Evolutionary conservation across 2,329 filamentous ascomycete genomes (phyloP), one percentile per base, ranked within the genome.

Genomic region (Xylariaceae sp.): DNA sequence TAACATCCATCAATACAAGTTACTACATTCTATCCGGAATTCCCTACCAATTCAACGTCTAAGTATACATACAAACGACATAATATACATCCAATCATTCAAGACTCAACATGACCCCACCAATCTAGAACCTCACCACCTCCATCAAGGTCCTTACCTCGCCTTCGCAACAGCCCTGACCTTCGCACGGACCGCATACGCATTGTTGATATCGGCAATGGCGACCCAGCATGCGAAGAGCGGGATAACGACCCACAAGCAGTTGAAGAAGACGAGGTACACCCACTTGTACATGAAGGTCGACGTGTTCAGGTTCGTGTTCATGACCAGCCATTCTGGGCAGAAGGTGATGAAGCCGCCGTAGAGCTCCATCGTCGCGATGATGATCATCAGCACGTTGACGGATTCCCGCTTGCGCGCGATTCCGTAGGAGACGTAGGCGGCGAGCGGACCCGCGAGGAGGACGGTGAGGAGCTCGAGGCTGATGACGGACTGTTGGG

Each of bases 281-380:
- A 88, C 76, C 85, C 85, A 88, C 63, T 81, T 74, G 67, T 86
- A 86, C 83, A 88, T 86, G 66, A 83, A 87, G 73, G 88, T 88
- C 74, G 79, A 84, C 15, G 78, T 78, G 70, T 88, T 83, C 60
- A 88, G 80, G 68, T 86, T 87, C 64, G 79, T 69, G 69, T 80
- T 88, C 55, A 79, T 80, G 1, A 79, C 82, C 10, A 88, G 74
- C 86, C 86, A 88, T 73, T 88, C 86, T 10, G 86, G 86, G 72
- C 82, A 85, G 69, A 88, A 88, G 0, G 86, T 88, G 82, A 88
- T 88, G 74, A 85, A 88, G 15, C 85, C 83, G 64, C 85, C 86
- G 65, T 88, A 88, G 4, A 88, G 67, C 77, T 88, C 86, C 58
- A 80, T 83, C 2, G 84, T 87, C 30, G 86, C 86, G 49, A 88